phyloP scores from a whole-genome alignment of 768 basidiomycete species.

The Ramaria sp. region DNA sequence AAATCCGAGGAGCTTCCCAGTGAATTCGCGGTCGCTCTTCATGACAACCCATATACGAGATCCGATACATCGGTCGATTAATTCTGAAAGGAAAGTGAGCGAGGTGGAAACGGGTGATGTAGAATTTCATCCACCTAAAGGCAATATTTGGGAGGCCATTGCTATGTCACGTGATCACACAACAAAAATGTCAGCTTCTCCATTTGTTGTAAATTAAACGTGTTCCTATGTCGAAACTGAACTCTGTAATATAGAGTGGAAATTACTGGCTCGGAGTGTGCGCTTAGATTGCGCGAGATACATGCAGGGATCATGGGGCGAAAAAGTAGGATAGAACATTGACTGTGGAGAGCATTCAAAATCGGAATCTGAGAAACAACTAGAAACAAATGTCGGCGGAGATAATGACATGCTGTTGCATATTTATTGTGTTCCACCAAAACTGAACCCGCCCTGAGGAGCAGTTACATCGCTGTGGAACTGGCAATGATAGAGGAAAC shows the following conservation, averaged over 20 bases:
- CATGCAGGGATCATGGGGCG: neutral
- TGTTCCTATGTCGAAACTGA: too few relatives aligned
- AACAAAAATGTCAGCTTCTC: too few relatives aligned
- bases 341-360: slow-evolving; percentile 7
- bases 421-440: slow-evolving; percentile 32
- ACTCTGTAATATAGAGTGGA: too few relatives aligned
- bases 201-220: too few relatives aligned
- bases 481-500: slow-evolving; percentile 22
- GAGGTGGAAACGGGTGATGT: neutral
- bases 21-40: slow-evolving; percentile 96
- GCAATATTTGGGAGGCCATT: slow-evolving; percentile 92
- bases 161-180: neutral
- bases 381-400: neutral
- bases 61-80: slow-evolving; percentile 96
- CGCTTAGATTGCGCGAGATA: too few relatives aligned
- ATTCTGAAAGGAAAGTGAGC: slow-evolving; percentile 37
- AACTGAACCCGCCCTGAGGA: slow-evolving; percentile 94
- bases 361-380: neutral
- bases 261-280: too few relatives aligned
- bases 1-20: slow-evolving; percentile 88
- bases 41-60: slow-evolving; percentile 97
- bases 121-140: slow-evolving; percentile 45
- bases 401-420: neutral
- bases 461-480: slow-evolving; percentile 81
- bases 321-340: neutral